Conservation (phyloP, 1,139 yeast species). For the Geotrichum aggregatum region DNA sequence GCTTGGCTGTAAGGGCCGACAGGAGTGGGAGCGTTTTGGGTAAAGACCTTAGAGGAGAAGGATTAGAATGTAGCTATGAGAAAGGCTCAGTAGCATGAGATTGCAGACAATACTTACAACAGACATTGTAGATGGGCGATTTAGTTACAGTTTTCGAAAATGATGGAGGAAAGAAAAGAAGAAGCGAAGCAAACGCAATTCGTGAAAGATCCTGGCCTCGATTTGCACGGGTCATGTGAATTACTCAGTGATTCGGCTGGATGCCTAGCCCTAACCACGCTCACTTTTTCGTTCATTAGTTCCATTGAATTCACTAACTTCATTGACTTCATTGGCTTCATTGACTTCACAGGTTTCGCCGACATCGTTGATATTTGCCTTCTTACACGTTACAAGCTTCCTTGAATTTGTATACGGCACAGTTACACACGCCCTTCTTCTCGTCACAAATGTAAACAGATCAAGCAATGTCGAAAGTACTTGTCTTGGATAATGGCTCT, state of each 20-base stretch:
- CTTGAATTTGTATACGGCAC: too few species aligned
- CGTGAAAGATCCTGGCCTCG: neutral
- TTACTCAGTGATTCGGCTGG: neutral
- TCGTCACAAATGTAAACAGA: neutral
- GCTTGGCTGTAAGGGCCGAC: slow-evolving; percentile 96
- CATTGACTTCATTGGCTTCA: too few species aligned
- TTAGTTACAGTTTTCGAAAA: too few species aligned
- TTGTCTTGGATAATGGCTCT: slow-evolving; percentile 82
- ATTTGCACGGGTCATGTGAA: neutral
- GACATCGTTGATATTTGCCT: too few species aligned
- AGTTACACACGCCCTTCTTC: slow-evolving; percentile 3
- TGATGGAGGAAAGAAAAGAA: neutral
- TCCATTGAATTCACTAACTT: too few species aligned
- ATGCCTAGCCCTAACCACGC: too few species aligned
- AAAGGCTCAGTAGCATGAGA: neutral
- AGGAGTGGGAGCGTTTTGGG: slow-evolving; percentile 85
- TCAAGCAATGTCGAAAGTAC: slow-evolving; percentile 27
- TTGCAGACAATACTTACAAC: slow-evolving; percentile 20
- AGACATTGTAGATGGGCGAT: slow-evolving; percentile 20
- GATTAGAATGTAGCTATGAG: neutral
- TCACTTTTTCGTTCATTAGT: too few species aligned
- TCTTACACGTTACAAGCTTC: too few species aligned
- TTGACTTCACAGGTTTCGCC: too few species aligned
- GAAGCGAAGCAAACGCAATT: slow-evolving; percentile 1
- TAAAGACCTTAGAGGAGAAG: slow-evolving; percentile 33